Evolutionary conservation across 129 eudicot species (phyloP).

Genomic region (Rutidosis leptorrhynchoides): DNA sequence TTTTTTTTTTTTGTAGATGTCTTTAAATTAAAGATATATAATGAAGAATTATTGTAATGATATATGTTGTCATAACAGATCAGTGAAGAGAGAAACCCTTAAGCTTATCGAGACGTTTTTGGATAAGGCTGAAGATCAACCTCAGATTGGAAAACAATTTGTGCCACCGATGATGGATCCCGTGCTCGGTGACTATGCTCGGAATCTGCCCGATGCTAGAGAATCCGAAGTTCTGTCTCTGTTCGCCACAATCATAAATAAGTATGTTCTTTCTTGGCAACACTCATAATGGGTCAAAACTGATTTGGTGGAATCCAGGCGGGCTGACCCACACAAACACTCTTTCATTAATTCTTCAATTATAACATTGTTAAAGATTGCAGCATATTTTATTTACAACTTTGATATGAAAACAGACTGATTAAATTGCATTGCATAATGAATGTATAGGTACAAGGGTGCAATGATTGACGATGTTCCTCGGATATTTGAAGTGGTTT

Average conservation of each 20-base stretch:
- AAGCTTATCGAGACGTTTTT: slow-evolving; percentile 94
- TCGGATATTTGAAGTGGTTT: slow-evolving; percentile 88
- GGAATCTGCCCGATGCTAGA: slow-evolving; percentile 96
- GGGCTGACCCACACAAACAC: neutral
- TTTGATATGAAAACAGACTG: too few relatives aligned
- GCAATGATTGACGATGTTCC: slow-evolving; percentile 97
- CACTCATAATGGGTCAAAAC: neutral
- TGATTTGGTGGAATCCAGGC: neutral
- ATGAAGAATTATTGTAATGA: neutral
- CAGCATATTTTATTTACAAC: neutral
- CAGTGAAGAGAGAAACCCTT: slow-evolving; percentile 96
- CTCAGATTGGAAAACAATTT: slow-evolving; percentile 92
- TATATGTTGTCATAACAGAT: slow-evolving; percentile 43
- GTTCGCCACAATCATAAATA: slow-evolving; percentile 90
- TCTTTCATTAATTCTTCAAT: neutral
- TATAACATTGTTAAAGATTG: neutral
- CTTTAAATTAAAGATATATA: neutral
- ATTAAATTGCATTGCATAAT: slow-evolving; percentile 2
- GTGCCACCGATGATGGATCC: slow-evolving; percentile 99
- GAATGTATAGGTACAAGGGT: slow-evolving; percentile 64
- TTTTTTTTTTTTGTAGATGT: neutral
- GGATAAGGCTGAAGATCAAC: slow-evolving; percentile 98
- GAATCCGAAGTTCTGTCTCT: slow-evolving; percentile 97
- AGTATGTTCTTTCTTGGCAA: slow-evolving; percentile 41
- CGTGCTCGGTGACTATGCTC: slow-evolving; percentile 92